phyloP scores from a whole-genome alignment of 1,284 basidiomycete species.

The Mrakiaceae sp. region DNA sequence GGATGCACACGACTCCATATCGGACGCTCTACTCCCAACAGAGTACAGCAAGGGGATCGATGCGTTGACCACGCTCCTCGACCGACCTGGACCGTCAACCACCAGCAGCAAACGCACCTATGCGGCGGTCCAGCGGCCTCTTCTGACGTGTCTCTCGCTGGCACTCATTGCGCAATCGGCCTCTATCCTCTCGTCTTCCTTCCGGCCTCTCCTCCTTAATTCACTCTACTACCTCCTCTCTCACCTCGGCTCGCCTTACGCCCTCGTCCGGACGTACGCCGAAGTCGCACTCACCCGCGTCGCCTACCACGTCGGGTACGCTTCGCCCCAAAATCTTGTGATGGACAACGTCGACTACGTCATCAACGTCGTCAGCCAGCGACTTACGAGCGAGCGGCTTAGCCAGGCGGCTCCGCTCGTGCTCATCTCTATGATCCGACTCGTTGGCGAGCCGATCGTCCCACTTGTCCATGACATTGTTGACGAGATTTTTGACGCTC shows the following conservation, averaged over 20 bases:
- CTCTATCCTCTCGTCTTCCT: conserved; percentile 43
- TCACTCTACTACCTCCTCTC: conserved; percentile 73
- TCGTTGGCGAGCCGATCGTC: conserved; percentile 74
- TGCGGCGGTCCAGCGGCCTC: conserved; percentile 30
- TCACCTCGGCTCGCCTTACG: conserved; percentile 57
- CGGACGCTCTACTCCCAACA: conserved; percentile 32
- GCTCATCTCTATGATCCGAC: conserved; percentile 63
- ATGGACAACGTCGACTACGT: conserved; percentile 91
- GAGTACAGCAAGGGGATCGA: conserved; percentile 49
- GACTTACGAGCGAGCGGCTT: conserved; percentile 61
- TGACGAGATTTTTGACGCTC: conserved; percentile 84
- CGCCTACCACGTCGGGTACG: conserved; percentile 60
- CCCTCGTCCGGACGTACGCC: conserved; percentile 57
- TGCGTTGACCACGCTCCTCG: conserved; percentile 30
- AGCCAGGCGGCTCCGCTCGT: conserved; percentile 49
- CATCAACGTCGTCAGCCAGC: conserved; percentile 71
- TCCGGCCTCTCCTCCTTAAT: conserved; percentile 57
- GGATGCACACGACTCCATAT: conserved; percentile 13
- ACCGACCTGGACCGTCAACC: conserved; percentile 12
- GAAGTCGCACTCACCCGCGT: conserved; percentile 57
- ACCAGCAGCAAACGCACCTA: neutral
- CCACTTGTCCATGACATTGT: conserved; percentile 79
- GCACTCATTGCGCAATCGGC: conserved; percentile 60
- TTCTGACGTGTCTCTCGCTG: conserved; percentile 47
- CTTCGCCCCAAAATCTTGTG: conserved; percentile 67